Percentiles rank a stretch among this genome's conserved stretches.
Evolutionary conservation across 192 early-diverging fungal genomes (phyloP).

Genomic region (Coemansia sp.): DNA sequence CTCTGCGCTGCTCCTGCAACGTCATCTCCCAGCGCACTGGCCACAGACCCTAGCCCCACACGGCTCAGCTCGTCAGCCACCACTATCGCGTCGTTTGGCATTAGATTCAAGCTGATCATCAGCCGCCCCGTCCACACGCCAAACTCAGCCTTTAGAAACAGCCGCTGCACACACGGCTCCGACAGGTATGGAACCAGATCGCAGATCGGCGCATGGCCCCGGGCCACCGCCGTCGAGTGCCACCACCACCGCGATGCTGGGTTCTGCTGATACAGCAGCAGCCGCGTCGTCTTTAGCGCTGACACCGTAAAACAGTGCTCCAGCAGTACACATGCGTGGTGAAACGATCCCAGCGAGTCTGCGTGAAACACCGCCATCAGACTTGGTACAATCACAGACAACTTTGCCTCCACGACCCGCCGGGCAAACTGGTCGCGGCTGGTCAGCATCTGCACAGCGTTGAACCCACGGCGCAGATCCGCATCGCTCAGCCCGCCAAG

Average conservation of each 20-base stretch:
- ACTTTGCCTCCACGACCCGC: slow-evolving; percentile 47
- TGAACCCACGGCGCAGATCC: slow-evolving; percentile 47
- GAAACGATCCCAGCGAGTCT: slow-evolving; percentile 53
- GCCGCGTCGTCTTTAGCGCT: slow-evolving; percentile 39
- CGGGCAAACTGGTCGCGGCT: slow-evolving; percentile 38
- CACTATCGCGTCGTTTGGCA: slow-evolving; percentile 45
- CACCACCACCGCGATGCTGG: slow-evolving; percentile 48
- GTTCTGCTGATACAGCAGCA: slow-evolving; percentile 52
- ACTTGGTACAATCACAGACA: slow-evolving; percentile 41
- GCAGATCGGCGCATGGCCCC: slow-evolving; percentile 51
- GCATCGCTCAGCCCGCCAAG: slow-evolving; percentile 34
- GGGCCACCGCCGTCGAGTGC: slow-evolving; percentile 39
- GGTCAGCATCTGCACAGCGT: slow-evolving; percentile 48
- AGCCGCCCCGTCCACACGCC: slow-evolving; percentile 52
- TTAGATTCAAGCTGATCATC: slow-evolving; percentile 43
- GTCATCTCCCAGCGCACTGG: slow-evolving; percentile 20
- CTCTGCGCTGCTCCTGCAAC: slow-evolving; percentile 15
- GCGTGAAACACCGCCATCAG: slow-evolving; percentile 54
- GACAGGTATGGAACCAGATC: slow-evolving; percentile 50
- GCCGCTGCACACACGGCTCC: slow-evolving; percentile 50
- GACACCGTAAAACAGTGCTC: slow-evolving; percentile 50
- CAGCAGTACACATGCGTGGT: slow-evolving; percentile 50
- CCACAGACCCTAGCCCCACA: slow-evolving; percentile 46
- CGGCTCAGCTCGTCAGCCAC: slow-evolving; percentile 48
- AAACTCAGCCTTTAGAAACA: slow-evolving; percentile 53